phyloP scores from a whole-genome alignment of 768 basidiomycete species.

The Phlebiopsis gigantea region DNA sequence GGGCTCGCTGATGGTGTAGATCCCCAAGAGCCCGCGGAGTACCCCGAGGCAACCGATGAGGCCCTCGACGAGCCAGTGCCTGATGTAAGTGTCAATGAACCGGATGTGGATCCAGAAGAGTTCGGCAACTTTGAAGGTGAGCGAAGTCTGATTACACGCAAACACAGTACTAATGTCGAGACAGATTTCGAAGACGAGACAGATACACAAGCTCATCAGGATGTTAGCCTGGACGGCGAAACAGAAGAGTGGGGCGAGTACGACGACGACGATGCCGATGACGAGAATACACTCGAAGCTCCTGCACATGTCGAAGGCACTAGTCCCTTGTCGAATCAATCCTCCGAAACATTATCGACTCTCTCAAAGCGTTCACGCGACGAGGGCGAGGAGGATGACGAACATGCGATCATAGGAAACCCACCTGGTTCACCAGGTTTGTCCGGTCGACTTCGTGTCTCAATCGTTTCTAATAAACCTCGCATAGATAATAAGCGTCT shows the following conservation, averaged over 20 bases:
- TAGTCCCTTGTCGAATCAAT: constrained; percentile 4
- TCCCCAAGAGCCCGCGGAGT: no score
- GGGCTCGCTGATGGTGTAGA: no score
- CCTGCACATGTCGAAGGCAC: neutral
- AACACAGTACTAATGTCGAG: neutral
- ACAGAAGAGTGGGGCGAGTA: constrained; percentile 9
- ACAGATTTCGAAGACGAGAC: no score
- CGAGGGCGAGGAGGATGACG: constrained; percentile 6
- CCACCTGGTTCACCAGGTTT: constrained; percentile 8
- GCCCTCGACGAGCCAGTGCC: neutral
- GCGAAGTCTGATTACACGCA: neutral
- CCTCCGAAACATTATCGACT: constrained; percentile 10
- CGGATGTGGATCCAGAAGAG: neutral
- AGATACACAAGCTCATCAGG: neutral
- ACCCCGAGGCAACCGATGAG: neutral
- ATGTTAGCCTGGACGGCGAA: neutral
- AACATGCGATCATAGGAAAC: neutral
- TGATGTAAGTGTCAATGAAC: neutral
- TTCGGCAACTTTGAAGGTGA: neutral
- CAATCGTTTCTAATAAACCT: neutral
- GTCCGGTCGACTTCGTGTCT: neutral
- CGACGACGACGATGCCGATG: constrained; percentile 1
- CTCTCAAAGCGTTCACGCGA: constrained; percentile 13
- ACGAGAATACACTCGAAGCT: neutral
- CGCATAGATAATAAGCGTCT: neutral